Base-by-base conservation (phyloP, 495 filamentous ascomycete genomes). In the Talaromyces trachyspermus region DNA sequence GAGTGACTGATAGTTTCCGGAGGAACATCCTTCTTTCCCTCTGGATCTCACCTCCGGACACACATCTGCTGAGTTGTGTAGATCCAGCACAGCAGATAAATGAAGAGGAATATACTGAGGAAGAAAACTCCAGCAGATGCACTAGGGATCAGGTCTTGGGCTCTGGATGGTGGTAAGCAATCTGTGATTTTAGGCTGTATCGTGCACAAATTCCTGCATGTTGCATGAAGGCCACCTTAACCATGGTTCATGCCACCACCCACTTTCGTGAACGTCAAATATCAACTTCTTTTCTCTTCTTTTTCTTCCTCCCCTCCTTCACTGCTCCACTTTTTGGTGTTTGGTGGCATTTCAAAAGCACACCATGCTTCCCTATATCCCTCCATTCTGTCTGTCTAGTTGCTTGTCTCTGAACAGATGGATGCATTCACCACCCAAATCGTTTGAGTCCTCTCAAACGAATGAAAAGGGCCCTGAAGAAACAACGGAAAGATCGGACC, bases 401-500 rank as follows among this genome's bases (percentile, higher is more conserved):
- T 24, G 8, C 20, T 24, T 35, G n/a, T 33, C 10, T 30, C 20
- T 15, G 19, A 14, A 44, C 29, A 46, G 7, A 46, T 46, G 44
- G 44, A 46, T 25, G 14, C 17, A 12, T 12, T 18, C 1, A 23
- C 19, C 37, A 41, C 42, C 27, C 42, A 22, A 20, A 48, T 40
- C 61, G 61, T 54, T 64, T 64, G 50, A 54, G 59, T 51, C 54
- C 55, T 47, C 42, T 50, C 45, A 62, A 57, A 39, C 46, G 46
- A 23, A 42, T 49, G 46, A 64, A 62, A 46, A 50, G 42, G 22
- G 51, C 54, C 24, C 35, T 50, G 23, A 59, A 54, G 7, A 60
- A 55, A 42, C 39, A 42, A n/a, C 20, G 39, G 51, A 40, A 54
- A 49, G 56, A 54, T 49, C 30, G 37, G 7, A 49, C 52, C n/a